Evolutionary conservation across 1,284 basidiomycete species (phyloP), one percentile per base, ranked within the genome.

Genomic region (Papiliotrema flavescens): DNA sequence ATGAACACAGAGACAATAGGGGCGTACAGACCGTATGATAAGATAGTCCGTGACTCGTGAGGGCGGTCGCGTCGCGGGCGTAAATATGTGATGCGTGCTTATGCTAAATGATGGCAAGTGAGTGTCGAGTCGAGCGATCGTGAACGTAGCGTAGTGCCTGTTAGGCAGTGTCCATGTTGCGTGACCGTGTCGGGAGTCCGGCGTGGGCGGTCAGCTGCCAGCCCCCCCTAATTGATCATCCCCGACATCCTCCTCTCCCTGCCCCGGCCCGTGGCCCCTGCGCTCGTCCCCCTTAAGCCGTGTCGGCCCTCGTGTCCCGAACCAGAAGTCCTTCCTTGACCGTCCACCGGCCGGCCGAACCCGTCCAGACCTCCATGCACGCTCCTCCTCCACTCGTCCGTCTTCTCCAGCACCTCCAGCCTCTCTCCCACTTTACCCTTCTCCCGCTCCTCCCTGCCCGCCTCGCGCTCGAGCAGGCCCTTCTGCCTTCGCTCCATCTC

Each of bases 351-450:
- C 43, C 24, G 20, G 11, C 39, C 51, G 20, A 37, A 41, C n/a
- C 37, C 42, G 19, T 50, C 48, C 20, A 55, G 43, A 37, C 48
- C 55, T 14, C 26, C 48, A 32, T 49, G 46, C 5, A 70, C 56
- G 50, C 69, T 69, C 53, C 59, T 59, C 49, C 69, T 66, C 69
- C 69, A 71, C 42, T 69, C 59, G n/a, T 67, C 63, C 20, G 63
- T 61, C n/a, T 45, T 54, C 48, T 59, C 63, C 39, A 62, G 40
- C 22, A 54, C 58, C 43, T 63, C 60, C 42, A 54, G 44, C 43
- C 47, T 59, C 19, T 55, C 55, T 20, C 53, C 51, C 46, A 37
- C 49, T 20, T 47, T 43, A n/a, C 20, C 41, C 26, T 24, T 51
- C 39, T 23, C 40, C 48, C 41, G 47, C n/a, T 55, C 42, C n/a